A percentile compares a stretch with the other conserved stretches of the same genome.
These are phyloP conservation scores for Clitopilus hobsonii DNA, from an alignment of 768 basidiomycete species.

Conservation along the genomic window DNA sequence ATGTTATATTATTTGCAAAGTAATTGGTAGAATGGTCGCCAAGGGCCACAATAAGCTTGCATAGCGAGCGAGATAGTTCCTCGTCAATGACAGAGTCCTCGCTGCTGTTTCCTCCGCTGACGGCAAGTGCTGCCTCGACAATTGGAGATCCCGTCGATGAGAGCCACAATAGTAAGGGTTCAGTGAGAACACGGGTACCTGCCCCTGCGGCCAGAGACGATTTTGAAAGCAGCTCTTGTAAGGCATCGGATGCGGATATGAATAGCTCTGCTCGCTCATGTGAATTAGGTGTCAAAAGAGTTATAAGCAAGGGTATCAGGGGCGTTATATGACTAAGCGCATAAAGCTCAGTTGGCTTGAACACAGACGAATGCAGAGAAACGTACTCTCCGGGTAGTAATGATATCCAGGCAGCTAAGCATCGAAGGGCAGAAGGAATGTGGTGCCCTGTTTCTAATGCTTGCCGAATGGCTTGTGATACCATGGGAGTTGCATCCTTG, in stretches of 20 bases:
- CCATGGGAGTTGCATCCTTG: slow-evolving; percentile 62
- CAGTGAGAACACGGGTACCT: slow-evolving; percentile 69
- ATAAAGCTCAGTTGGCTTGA: background rate
- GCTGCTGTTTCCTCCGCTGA: slow-evolving; percentile 13
- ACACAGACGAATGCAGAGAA: slow-evolving; percentile 2
- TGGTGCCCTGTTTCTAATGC: slow-evolving; percentile 49
- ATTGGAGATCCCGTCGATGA: slow-evolving; percentile 50
- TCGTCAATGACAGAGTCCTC: slow-evolving; percentile 34
- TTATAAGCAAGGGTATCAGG: slow-evolving; percentile 61
- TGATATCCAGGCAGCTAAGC: slow-evolving; percentile 80
- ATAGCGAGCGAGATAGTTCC: slow-evolving; percentile 64
- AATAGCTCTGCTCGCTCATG: slow-evolving; percentile 52
- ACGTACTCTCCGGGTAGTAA: slow-evolving; percentile 63
- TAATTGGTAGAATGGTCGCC: slow-evolving; percentile 85
- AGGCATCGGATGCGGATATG: slow-evolving; percentile 59
- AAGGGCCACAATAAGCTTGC: slow-evolving; percentile 75
- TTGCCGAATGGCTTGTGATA: slow-evolving; percentile 60
- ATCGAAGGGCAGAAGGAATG: slow-evolving; percentile 68
- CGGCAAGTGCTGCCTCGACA: slow-evolving; percentile 19
- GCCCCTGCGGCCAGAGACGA: slow-evolving; percentile 70
- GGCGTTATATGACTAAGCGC: slow-evolving; percentile 59
- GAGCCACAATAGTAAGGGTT: slow-evolving; percentile 83
- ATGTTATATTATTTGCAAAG: slow-evolving; percentile 65
- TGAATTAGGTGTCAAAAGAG: slow-evolving; percentile 47
- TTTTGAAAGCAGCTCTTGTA: slow-evolving; percentile 75